phyloP scores from a whole-genome alignment of 2,329 filamentous ascomycete genomes.

The Stemphylium vesicarium region DNA sequence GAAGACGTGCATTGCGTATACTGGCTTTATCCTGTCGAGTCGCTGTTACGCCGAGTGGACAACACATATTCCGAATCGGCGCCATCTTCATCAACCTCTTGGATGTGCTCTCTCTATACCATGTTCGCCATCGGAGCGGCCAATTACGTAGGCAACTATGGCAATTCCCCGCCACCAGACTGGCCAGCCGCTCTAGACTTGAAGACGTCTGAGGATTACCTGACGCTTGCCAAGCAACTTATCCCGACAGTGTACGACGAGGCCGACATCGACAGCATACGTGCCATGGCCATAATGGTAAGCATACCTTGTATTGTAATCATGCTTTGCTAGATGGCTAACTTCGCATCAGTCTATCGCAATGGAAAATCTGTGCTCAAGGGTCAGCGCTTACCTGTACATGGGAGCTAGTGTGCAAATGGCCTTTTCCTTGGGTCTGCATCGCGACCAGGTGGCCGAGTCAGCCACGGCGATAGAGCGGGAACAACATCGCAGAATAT shows the following conservation, averaged over 20 bases:
- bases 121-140: conserved; percentile 46
- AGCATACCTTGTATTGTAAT: neutral
- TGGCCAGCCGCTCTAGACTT: conserved; percentile 26
- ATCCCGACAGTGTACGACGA: conserved; percentile 44
- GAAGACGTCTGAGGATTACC: conserved; percentile 42
- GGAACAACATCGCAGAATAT: conserved; percentile 46
- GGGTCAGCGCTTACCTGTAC: conserved; percentile 46
- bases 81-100: conserved; percentile 34
- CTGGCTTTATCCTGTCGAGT: conserved; percentile 47
- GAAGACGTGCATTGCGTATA: conserved; percentile 46
- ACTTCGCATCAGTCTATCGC: conserved; percentile 37
- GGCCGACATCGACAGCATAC: conserved; percentile 47
- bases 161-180: conserved; percentile 29
- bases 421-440: conserved; percentile 45
- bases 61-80: conserved; percentile 38
- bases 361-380: conserved; percentile 44
- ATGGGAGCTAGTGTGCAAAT: conserved; percentile 47
- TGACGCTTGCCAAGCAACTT: conserved; percentile 42
- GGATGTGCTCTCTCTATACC: conserved; percentile 47
- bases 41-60: conserved; percentile 40
- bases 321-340: conserved; percentile 1
- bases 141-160: conserved; percentile 27
- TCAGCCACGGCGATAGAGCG: conserved; percentile 36
- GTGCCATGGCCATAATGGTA: conserved; percentile 45
- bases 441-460: conserved; percentile 43